Percentiles rank a stretch among this genome's conserved stretches.
Conservation (phyloP, 106 monocot species). For the Dioscorea dumetorum region DNA sequence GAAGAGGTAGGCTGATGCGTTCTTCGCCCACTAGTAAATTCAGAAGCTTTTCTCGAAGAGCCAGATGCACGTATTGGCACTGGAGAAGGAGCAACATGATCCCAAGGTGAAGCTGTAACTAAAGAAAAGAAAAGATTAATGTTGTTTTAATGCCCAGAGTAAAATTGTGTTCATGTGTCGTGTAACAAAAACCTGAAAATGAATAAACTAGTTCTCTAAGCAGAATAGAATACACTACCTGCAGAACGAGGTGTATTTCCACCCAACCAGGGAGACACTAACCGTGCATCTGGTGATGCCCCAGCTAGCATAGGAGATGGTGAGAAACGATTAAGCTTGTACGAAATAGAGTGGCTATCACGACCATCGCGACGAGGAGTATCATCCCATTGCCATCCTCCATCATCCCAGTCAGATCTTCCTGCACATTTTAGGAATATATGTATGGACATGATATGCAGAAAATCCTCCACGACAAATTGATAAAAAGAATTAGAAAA, state of each 20-base stretch:
- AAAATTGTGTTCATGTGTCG: background rate
- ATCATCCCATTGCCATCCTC: conserved; percentile 89
- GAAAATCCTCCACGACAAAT: background rate
- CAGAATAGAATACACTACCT: conserved; percentile 24
- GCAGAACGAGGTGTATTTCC: conserved; percentile 65
- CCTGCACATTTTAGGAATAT: conserved; percentile 19
- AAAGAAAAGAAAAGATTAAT: background rate
- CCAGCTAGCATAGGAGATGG: conserved; percentile 78
- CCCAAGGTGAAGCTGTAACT: conserved; percentile 78
- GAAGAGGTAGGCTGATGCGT: conserved; percentile 51
- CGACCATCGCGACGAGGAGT: conserved; percentile 64
- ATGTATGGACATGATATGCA: background rate
- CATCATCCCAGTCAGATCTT: conserved; percentile 83
- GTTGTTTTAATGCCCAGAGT: background rate
- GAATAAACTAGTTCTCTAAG: background rate
- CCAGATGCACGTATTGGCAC: conserved; percentile 77
- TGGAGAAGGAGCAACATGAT: conserved; percentile 75
- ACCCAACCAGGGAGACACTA: conserved; percentile 92
- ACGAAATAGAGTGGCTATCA: conserved; percentile 29
- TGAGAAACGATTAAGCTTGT: conserved; percentile 34
- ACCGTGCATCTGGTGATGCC: conserved; percentile 82
- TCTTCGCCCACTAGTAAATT: conserved; percentile 32
- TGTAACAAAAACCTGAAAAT: too few relatives aligned
- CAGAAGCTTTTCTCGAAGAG: conserved; percentile 46
- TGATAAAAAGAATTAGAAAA: background rate